Conservation (phyloP, 73 alveolate species). For the Paramecium octaurelia region DNA sequence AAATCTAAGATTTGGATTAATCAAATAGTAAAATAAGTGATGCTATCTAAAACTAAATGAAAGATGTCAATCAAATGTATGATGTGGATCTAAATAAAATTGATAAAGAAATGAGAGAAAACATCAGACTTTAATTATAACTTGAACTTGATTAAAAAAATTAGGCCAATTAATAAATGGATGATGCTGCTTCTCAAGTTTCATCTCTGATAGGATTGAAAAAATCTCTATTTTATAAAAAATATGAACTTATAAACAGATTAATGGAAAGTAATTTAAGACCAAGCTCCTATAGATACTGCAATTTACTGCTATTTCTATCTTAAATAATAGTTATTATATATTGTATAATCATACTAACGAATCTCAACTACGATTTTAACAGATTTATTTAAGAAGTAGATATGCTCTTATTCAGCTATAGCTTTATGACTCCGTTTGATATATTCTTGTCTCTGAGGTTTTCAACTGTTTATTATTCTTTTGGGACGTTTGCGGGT, state of each 20-base stretch:
- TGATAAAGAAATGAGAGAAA: slow-evolving; percentile 24
- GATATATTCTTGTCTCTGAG: background rate
- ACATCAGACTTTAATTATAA: background rate
- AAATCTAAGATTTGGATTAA: background rate
- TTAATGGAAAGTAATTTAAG: background rate
- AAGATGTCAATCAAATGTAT: background rate
- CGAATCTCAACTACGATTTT: background rate
- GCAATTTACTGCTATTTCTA: background rate
- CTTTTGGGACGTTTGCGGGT: too few relatives aligned
- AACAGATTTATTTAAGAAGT: slow-evolving; percentile 24
- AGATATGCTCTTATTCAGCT: background rate
- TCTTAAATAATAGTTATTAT: background rate
- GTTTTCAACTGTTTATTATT: background rate
- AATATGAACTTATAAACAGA: background rate
- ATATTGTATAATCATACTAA: background rate
- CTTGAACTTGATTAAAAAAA: background rate
- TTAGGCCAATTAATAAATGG: background rate
- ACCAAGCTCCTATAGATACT: background rate
- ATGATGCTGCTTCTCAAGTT: slow-evolving; percentile 36
- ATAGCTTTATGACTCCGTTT: slow-evolving; percentile 29
- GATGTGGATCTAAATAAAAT: slow-evolving; percentile 15
- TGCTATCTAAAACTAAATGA: background rate
- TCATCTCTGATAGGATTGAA: slow-evolving; percentile 7
- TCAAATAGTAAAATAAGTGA: background rate
- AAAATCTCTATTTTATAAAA: background rate